phyloP scores from a whole-genome alignment of 2,329 filamentous ascomycete genomes.

The Rhynchosporium agropyri region DNA sequence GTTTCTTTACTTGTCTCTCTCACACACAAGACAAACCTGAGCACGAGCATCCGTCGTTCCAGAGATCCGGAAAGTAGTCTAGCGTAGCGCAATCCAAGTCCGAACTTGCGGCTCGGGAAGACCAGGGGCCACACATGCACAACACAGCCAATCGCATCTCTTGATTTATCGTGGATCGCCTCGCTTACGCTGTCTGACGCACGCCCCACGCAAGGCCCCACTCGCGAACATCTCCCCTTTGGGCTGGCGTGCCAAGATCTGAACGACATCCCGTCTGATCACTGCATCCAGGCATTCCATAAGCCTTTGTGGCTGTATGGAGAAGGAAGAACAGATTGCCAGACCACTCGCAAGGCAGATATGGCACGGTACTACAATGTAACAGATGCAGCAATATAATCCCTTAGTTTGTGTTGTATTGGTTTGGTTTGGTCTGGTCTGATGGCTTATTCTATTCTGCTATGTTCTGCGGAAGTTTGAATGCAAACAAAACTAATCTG shows the following conservation, averaged over 20 bases:
- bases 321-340: no score
- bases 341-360: neutral
- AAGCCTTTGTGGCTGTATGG: no score
- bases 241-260: conserved; percentile 16
- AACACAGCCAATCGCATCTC: conserved; percentile 35
- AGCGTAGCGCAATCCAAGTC: no score
- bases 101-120: conserved; percentile 18
- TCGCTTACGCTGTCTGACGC: neutral
- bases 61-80: no score
- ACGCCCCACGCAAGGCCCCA: conserved; percentile 2
- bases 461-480: no score
- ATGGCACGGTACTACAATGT: neutral
- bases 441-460: no score
- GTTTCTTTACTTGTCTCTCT: no score
- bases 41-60: neutral
- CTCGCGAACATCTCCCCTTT: conserved; percentile 33
- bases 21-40: neutral
- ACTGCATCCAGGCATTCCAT: neutral
- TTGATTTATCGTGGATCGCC: neutral
- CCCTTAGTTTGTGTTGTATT: neutral
- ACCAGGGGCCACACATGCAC: conserved; percentile 3
- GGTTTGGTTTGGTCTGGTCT: no score
- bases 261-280: conserved; percentile 1
- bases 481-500: no score
- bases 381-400: neutral